Evolutionary conservation across 2,329 filamentous ascomycete species (phyloP).

Genomic region (Paecilomyces sp.): DNA sequence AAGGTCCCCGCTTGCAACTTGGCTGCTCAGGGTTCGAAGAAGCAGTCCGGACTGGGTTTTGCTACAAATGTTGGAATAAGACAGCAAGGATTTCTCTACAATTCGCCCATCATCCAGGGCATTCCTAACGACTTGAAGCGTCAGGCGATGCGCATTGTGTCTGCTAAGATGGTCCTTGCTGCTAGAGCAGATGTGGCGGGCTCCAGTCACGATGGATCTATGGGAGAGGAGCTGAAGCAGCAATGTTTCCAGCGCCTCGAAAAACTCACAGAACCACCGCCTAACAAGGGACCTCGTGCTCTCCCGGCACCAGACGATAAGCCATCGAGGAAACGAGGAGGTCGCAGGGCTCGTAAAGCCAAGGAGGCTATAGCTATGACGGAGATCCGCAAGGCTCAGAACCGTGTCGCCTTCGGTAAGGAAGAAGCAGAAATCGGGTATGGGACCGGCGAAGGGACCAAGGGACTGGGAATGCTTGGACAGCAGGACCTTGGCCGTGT

Average conservation of each 20-base stretch:
- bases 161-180: slow-evolving; percentile 88
- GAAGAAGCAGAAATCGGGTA: slow-evolving; percentile 93
- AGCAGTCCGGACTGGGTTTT: slow-evolving; percentile 70
- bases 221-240: slow-evolving; percentile 73
- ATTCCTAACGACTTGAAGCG: slow-evolving; percentile 82
- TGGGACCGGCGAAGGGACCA: slow-evolving; percentile 74
- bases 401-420: slow-evolving; percentile 90
- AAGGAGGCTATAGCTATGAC: slow-evolving; percentile 98
- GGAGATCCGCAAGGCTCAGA: slow-evolving; percentile 90
- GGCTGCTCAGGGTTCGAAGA: slow-evolving; percentile 82
- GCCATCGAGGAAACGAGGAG: slow-evolving; percentile 84
- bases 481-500: slow-evolving; percentile 82
- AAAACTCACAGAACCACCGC: slow-evolving; percentile 84
- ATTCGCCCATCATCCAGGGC: slow-evolving; percentile 79
- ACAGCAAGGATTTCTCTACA: slow-evolving; percentile 88
- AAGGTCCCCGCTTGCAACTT: slow-evolving; percentile 94
- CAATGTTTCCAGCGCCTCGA: slow-evolving; percentile 80
- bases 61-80: slow-evolving; percentile 88
- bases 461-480: slow-evolving; percentile 92
- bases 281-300: slow-evolving; percentile 80
- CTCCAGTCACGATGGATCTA: slow-evolving; percentile 70
- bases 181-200: slow-evolving; percentile 85
- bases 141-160: slow-evolving; percentile 90
- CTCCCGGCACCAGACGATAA: slow-evolving; percentile 94
- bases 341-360: slow-evolving; percentile 79